Evolutionary conservation across 1,139 yeast species (phyloP), one percentile per base, ranked within the genome.

Genomic region (Hyphopichia fennica): DNA sequence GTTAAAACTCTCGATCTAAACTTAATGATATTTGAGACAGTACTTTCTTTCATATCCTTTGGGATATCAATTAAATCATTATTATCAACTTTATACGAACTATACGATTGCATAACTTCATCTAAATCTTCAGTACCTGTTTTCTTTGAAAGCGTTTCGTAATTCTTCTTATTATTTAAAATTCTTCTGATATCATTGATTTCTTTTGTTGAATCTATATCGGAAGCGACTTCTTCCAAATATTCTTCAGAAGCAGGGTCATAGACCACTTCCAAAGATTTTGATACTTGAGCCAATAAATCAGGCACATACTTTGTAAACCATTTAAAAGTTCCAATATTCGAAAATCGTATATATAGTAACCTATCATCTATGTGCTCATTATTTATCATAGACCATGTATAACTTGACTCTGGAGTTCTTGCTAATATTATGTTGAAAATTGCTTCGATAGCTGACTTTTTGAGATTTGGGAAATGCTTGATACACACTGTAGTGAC

Each of bases 41-140:
- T 76, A 29, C 68, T 71, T n/a, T 81, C 84, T 37, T 80, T 63
- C 65, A 80, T 68, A 34, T 77, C 76, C 29, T 67, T 64, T 2
- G 91, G 90, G 6, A 85, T 77, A 52, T 83, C 91, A 14, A 76
- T 67, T 44, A 85, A 59, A 48, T 84, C 89, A 44, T 68, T 67
- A 17, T 75, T 67, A 55, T 85, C 88, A 18, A 85, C 79, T 42
- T 74, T 69, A 53, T 85, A 84, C 25, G 66, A 56, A 27, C 54
- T 57, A 50, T 67, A 69, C 47, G 66, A 66, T 28, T 63, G 58
- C 53, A 65, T 52, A 3, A 62, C 70, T 42, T 63, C 62, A 43
- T 69, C 73, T 37, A 67, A 50, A 41, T 67, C 74, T 41, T 67
- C 71, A 2, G 65, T 58, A 3, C 68, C 70, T 9, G 62, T 49